phyloP scores from a whole-genome alignment of 306 rosid genomes.

The Comarum palustre region DNA sequence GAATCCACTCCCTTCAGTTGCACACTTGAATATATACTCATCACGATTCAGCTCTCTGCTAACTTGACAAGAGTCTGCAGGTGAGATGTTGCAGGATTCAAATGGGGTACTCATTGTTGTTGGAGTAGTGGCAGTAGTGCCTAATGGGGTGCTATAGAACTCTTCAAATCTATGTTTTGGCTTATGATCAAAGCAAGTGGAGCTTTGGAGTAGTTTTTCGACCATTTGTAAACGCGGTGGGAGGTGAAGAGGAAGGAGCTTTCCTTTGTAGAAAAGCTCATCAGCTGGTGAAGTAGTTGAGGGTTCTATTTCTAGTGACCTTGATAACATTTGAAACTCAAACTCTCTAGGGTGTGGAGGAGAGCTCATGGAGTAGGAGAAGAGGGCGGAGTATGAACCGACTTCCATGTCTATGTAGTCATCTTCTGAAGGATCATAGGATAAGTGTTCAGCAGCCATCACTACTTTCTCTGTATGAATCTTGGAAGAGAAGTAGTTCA shows the following conservation, averaged over 20 bases:
- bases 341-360: constrained; percentile 67
- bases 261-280: constrained; percentile 99
- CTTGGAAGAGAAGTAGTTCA: constrained; percentile 15
- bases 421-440: constrained; percentile 63
- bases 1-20: constrained; percentile 32
- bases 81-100: constrained; percentile 85
- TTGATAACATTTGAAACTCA: constrained; percentile 92
- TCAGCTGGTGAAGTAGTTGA: constrained; percentile 89
- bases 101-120: constrained; percentile 62
- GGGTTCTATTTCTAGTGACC: constrained; percentile 47
- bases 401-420: constrained; percentile 95
- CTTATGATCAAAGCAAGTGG: constrained; percentile 22
- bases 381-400: constrained; percentile 53
- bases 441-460: constrained; percentile 55
- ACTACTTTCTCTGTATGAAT: constrained; percentile 16
- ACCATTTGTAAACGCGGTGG: constrained; percentile 93
- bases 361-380: constrained; percentile 43
- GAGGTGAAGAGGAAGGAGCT: constrained; percentile 95
- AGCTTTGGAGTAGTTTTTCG: constrained; percentile 63
- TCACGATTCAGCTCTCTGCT: constrained; percentile 65
- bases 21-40: constrained; percentile 47
- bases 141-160: constrained; percentile 68
- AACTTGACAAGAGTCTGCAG: constrained; percentile 66
- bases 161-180: constrained; percentile 54
- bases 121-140: constrained; percentile 68